These are phyloP conservation scores for Adenanthera pavonina DNA, from an alignment of 306 rosid genomes.

Conservation along the genomic window DNA sequence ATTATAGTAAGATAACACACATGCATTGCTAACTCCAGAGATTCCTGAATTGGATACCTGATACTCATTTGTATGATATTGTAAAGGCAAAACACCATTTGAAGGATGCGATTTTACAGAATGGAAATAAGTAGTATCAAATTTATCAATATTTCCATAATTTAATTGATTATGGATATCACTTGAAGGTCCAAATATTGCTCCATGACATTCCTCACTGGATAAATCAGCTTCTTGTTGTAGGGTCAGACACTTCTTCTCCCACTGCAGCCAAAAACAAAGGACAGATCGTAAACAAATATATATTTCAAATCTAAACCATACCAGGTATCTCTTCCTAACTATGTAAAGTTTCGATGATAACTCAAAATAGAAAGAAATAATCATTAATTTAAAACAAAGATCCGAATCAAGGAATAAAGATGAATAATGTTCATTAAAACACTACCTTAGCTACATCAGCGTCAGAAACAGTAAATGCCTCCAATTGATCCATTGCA, in stretches of 20 bases:
- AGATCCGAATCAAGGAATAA: background rate
- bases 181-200: constrained; percentile 60
- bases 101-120: constrained; percentile 66
- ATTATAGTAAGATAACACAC: constrained; percentile 37
- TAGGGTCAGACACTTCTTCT: constrained; percentile 64
- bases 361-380: background rate
- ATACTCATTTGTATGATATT: constrained; percentile 80
- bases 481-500: constrained; percentile 51
- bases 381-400: background rate
- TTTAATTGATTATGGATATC: constrained; percentile 86
- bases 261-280: constrained; percentile 73
- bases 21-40: constrained; percentile 49
- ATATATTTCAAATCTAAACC: background rate
- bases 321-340: background rate
- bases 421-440: background rate
- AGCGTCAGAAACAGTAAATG: constrained; percentile 59
- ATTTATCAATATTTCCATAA: constrained; percentile 75
- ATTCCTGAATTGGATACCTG: constrained; percentile 77
- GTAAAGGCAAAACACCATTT: constrained; percentile 93
- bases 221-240: constrained; percentile 48
- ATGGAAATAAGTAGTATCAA: constrained; percentile 59
- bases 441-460: constrained; percentile 67
- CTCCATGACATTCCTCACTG: constrained; percentile 44
- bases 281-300: constrained; percentile 32
- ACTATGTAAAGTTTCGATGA: background rate